Evolutionary conservation across 257 asterid species (phyloP), one percentile per base, ranked within the genome.

Genomic region (Cinchona pubescens): DNA sequence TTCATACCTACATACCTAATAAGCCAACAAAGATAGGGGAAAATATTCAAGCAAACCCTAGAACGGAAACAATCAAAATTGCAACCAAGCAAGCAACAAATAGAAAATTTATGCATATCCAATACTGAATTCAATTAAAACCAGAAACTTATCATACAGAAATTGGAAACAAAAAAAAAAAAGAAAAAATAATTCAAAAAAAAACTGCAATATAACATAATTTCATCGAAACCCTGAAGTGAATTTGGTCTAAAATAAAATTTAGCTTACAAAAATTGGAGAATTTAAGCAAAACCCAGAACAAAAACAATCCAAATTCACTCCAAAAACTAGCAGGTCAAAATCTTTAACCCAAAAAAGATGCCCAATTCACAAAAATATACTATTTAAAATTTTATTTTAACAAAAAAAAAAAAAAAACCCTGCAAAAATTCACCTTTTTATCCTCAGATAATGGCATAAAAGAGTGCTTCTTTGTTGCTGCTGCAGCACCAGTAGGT

Each of bases 381-480:
- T n/a, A n/a, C n/a, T n/a, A n/a, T n/a, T n/a, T n/a, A n/a, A n/a
- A n/a, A n/a, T n/a, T n/a, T n/a, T n/a, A n/a, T n/a, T n/a, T n/a
- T n/a, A 23, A 53, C 13, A n/a, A 32, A 61, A 23, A 66, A 9
- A 53, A 12, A 27, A 49, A 15, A 46, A 58, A 32, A 78, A 42
- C 11, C 27, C n/a, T n/a, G n/a, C n/a, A 46, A 74, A 48, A 40
- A 46, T 15, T 64, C 81, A 90, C 97, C 93, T 92, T 92, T 76
- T 90, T 92, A 68, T 92, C 97, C 88, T 92, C 95, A 15, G 97
- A 89, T 27, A 87, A 80, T 64, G 87, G 90, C 74, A 72, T 76
- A 74, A 85, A 65, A 32, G 88, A 83, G 34, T 88, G 96, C 75
- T 85, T 90, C 88, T 86, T 92, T 73, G 87, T 86, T 18, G 80